A percentile compares a stretch with the other conserved stretches of the same genome.
Conservation (phyloP, 2,329 filamentous ascomycete species). For the Alternaria sp. region DNA sequence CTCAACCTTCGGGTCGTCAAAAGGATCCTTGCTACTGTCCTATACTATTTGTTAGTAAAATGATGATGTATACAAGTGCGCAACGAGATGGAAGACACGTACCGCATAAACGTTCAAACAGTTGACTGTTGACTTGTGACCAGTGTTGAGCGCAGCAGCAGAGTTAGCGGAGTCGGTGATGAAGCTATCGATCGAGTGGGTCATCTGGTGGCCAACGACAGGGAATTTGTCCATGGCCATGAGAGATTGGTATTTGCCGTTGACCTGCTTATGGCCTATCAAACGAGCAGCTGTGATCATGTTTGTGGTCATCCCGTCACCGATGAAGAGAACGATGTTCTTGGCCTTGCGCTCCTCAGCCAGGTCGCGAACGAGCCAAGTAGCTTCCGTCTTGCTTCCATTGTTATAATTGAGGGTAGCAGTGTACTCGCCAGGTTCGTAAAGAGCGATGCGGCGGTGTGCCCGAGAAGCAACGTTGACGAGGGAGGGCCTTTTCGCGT, state of each 20-base stretch:
- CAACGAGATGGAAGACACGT: neutral
- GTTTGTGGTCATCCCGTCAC: constrained; percentile 72
- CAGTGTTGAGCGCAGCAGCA: constrained; percentile 79
- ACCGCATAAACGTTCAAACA: constrained; percentile 77
- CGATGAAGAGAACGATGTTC: constrained; percentile 86
- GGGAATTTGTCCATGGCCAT: constrained; percentile 85
- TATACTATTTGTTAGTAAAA: neutral
- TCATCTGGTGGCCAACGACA: constrained; percentile 86
- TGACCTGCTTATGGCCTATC: constrained; percentile 81
- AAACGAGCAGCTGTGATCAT: constrained; percentile 82
- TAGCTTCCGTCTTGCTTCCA: constrained; percentile 72
- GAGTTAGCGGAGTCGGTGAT: constrained; percentile 89
- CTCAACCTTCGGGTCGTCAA: constrained; percentile 87
- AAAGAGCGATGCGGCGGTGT: constrained; percentile 76
- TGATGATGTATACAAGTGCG: neutral
- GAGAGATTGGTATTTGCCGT: constrained; percentile 79
- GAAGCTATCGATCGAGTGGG: constrained; percentile 82
- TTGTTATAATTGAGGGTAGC: constrained; percentile 79
- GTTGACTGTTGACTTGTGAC: constrained; percentile 85
- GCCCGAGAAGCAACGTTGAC: constrained; percentile 83
- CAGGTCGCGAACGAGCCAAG: constrained; percentile 78
- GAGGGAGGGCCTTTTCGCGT: too few species aligned
- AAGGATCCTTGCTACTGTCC: constrained; percentile 74
- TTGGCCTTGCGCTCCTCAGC: constrained; percentile 75
- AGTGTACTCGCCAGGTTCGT: constrained; percentile 79